These are phyloP conservation scores for Euphrasia arctica DNA, from an alignment of 305 asterid genomes.

Conservation along the genomic window DNA sequence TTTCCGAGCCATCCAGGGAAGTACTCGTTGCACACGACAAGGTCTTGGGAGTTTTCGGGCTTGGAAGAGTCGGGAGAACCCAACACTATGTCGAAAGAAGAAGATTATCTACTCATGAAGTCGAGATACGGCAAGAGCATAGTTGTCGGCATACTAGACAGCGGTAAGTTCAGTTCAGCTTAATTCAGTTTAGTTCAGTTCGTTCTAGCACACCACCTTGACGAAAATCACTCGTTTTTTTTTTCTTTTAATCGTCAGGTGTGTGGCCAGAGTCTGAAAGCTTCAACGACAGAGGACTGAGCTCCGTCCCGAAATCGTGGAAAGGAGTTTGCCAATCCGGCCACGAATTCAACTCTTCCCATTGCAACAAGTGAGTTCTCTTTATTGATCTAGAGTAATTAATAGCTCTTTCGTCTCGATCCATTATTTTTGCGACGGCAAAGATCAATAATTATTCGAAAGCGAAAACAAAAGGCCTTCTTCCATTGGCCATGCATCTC, in stretches of 20 bases:
- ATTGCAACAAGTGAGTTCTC: slow-evolving; percentile 62
- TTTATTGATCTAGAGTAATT: too few species aligned
- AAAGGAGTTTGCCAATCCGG: slow-evolving; percentile 83
- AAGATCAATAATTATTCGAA: not conserved
- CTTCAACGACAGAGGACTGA: slow-evolving; percentile 65
- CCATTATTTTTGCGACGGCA: not conserved
- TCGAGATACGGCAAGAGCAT: slow-evolving; percentile 67
- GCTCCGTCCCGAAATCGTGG: slow-evolving; percentile 68
- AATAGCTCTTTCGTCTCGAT: not conserved
- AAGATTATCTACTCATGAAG: slow-evolving; percentile 50
- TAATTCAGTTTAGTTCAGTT: too few species aligned
- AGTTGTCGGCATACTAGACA: slow-evolving; percentile 71
- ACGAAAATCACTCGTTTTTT: not conserved
- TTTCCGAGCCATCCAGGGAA: slow-evolving; percentile 51
- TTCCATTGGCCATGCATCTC: slow-evolving; percentile 16
- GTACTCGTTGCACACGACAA: slow-evolving; percentile 72
- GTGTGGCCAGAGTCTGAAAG: slow-evolving; percentile 93
- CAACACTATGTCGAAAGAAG: slow-evolving; percentile 24
- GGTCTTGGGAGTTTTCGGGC: slow-evolving; percentile 92
- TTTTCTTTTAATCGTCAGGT: slow-evolving; percentile 37
- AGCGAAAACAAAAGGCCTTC: slow-evolving; percentile 2
- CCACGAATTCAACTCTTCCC: slow-evolving; percentile 58
- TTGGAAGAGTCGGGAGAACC: slow-evolving; percentile 25
- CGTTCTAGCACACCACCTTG: too few species aligned
- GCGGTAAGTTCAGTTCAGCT: slow-evolving; percentile 44